These are phyloP conservation scores for Oryza punctata DNA, from an alignment of 176 grass and related monocot species.

Conservation along the genomic window DNA sequence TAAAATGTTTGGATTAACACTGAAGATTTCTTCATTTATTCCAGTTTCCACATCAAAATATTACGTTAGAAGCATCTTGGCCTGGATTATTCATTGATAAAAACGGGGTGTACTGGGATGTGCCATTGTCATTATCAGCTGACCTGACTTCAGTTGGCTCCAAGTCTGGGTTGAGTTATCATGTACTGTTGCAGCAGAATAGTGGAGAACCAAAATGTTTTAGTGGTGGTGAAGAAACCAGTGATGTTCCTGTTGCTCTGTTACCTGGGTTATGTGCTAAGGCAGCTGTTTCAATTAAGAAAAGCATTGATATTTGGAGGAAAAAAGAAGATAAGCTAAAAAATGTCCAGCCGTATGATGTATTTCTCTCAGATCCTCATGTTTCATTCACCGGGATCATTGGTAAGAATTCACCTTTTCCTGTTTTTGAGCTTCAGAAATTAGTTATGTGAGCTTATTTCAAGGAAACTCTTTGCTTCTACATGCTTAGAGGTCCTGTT, in stretches of 20 bases:
- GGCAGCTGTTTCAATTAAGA: conserved; percentile 77
- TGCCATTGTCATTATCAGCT: conserved; percentile 76
- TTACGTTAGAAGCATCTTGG: conserved; percentile 77
- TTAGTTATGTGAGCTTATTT: conserved; percentile 12
- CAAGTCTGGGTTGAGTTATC: conserved; percentile 84
- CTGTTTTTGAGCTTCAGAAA: conserved; percentile 3
- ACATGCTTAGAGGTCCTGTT: conserved; percentile 19
- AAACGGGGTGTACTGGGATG: conserved; percentile 80
- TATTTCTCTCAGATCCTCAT: conserved; percentile 87
- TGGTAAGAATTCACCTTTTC: conserved; percentile 56
- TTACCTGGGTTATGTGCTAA: conserved; percentile 78
- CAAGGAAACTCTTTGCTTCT: conserved; percentile 1
- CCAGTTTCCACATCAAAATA: conserved; percentile 69
- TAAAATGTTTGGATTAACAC: conserved; percentile 29
- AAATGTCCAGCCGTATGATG: conserved; percentile 89
- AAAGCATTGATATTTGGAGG: conserved; percentile 73
- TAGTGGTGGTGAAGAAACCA: conserved; percentile 52
- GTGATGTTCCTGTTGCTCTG: conserved; percentile 60
- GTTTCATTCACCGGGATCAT: conserved; percentile 68
- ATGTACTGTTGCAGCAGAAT: conserved; percentile 77
- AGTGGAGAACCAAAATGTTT: conserved; percentile 78
- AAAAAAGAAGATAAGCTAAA: conserved; percentile 90
- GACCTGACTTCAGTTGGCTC: conserved; percentile 79
- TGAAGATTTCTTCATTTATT: conserved; percentile 39
- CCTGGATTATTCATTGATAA: conserved; percentile 92